Base-by-base conservation (phyloP, 345 rosid species). In the Pistacia integerrima region DNA sequence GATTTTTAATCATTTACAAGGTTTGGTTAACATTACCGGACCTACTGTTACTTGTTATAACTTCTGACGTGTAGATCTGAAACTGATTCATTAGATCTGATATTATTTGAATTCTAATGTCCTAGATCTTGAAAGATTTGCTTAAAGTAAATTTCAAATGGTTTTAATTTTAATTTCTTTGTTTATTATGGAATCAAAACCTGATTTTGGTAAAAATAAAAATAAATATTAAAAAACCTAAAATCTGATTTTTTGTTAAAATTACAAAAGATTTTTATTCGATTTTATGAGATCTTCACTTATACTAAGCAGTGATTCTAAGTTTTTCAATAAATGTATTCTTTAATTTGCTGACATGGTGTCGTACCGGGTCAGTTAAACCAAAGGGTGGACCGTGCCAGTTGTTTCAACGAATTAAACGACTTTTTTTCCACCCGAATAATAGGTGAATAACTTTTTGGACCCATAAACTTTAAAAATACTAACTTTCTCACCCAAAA, bases 21-120 rank as follows among this genome's bases (percentile, higher is more conserved):
- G 8, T 1, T 41, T 8, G 8, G 46, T 41, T 38, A 38, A 38
- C 41, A 5, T 38, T 38, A 5, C 46, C 8, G 46, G 8, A 6
- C 6, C 46, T 41, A 41, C 6, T 41, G 46, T 6, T 41, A 41
- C 46, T 41, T 41, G 46, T 5, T 25, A 14, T 60, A 35, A n/a
- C 48, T 25, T 46, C 38, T 65, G 67, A 44, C 11, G 70, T 74
- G 59, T 58, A 46, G 76, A 81, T 74, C 79, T 78, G 72, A 13
- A 25, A 18, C 18, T 5, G 13, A 46, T 57, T n/a, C 48, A 22
- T 77, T 64, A 63, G 73, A 75, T 75, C 78, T 67, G 72, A 12
- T 54, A 46, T 59, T 70, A 9, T 16, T 22, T 36, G 1, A 8
- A 7, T 38, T 41, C 0, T 0, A 41, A 8, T 41, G 46, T 41